Base-by-base conservation (phyloP, 2,329 filamentous ascomycete genomes). In the Blumeriella jaapii region DNA sequence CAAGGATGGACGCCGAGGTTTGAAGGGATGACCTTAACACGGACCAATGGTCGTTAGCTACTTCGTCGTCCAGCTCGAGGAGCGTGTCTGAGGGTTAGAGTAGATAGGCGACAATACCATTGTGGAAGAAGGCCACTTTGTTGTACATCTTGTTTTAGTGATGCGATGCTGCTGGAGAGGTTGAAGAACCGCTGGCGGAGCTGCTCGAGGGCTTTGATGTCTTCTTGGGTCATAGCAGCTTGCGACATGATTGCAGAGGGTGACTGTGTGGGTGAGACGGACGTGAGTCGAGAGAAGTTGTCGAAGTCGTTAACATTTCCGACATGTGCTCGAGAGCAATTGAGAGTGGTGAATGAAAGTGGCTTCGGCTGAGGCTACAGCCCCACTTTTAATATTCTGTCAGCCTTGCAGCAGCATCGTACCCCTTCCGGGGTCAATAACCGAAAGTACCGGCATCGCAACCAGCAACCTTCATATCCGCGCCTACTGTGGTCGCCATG, bases 171-270 rank as follows among this genome's bases (percentile, higher is more conserved):
- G 55, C 70, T 77, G 3, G 75, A 73, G 15, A 87, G 68, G 52
- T 83, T 77, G 29, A 67, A 67, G 14, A 86, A 66, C 17, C 78
- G 70, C 50, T 77, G 71, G 25, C 82, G 72, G 17, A 76, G 74
- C 57, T 79, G 71, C 51, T 87, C 82, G 16, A 87, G 68, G 25
- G 71, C 67, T 59, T 78, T 82, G 47, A 76, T 61, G 56, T 79
- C 74, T 13, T 77, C 73, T 17, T 45, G 45, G 7, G 33, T 41
- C 7, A 55, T 40, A 8, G 32, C 10, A 9, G 38, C 24, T 17
- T 48, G 44, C 18, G 46, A 46, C 51, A 54, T 54, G 12, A 25
- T 35, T 39, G 15, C 27, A 26, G 13, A 8, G 12, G 22, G 12
- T 8, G n/a, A n/a, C n/a, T n/a, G n/a, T n/a, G n/a, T n/a, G n/a